Evolutionary conservation across 305 asterid genomes (phyloP).

Genomic region (Ilex paraguariensis): DNA sequence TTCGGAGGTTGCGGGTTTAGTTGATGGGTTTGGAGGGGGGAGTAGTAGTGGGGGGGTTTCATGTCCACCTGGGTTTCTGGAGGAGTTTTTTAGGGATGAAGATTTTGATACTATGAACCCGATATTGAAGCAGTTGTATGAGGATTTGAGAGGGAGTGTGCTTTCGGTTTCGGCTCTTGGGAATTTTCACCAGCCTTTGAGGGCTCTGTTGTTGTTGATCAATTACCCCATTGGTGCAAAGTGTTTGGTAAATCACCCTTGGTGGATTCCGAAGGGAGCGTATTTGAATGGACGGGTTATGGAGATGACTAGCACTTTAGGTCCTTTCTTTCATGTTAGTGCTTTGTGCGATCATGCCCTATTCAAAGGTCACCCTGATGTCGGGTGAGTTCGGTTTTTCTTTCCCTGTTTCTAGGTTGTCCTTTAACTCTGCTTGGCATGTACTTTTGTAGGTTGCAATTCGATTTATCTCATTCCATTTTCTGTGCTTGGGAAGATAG

Average conservation of each 20-base stretch:
- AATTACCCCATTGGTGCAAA: constrained; percentile 79
- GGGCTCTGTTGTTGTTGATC: constrained; percentile 64
- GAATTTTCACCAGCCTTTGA: constrained; percentile 90
- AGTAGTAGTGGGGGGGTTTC: constrained; percentile 32
- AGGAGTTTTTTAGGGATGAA: constrained; percentile 74
- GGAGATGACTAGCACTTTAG: constrained; percentile 94
- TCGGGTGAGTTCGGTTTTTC: constrained; percentile 58
- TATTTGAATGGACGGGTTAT: constrained; percentile 91
- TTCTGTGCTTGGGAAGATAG: not conserved
- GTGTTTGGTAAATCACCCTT: constrained; percentile 80
- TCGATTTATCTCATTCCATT: constrained; percentile 3
- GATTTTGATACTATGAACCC: constrained; percentile 84
- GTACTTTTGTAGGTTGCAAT: constrained; percentile 4
- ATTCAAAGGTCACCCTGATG: constrained; percentile 88
- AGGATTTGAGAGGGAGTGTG: constrained; percentile 91
- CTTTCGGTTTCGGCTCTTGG: constrained; percentile 85
- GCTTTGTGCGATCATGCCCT: constrained; percentile 81
- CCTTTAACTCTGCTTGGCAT: not conserved
- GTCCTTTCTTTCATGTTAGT: constrained; percentile 95
- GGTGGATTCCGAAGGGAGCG: constrained; percentile 87
- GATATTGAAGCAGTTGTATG: constrained; percentile 74
- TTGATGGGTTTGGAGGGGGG: constrained; percentile 67
- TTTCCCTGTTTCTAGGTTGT: not conserved
- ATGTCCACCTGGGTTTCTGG: constrained; percentile 69
- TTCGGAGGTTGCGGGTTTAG: constrained; percentile 53